Evolutionary conservation across 164 flowering plant species (phyloP).

Genomic region (Annona cherimola): DNA sequence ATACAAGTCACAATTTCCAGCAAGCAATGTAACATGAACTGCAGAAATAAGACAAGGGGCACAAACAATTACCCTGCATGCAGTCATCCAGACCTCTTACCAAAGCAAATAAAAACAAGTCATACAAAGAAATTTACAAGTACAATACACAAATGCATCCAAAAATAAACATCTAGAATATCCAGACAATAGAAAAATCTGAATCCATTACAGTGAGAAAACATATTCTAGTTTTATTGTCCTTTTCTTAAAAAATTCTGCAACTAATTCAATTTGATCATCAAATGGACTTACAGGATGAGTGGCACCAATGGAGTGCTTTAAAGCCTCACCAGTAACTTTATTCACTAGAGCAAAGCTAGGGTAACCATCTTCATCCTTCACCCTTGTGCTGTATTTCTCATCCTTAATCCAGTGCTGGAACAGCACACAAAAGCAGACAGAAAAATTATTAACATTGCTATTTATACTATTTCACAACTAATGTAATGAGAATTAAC

Average conservation of each 20-base stretch:
- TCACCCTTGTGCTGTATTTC: constrained; percentile 60
- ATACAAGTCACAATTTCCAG: too few species aligned
- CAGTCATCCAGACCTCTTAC: not conserved
- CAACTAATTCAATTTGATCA: not conserved
- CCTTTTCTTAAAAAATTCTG: not conserved
- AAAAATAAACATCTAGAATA: not conserved
- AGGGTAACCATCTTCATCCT: constrained; percentile 64
- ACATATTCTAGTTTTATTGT: too few species aligned
- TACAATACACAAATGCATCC: too few species aligned
- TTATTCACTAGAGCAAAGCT: constrained; percentile 60
- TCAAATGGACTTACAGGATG: constrained; percentile 46
- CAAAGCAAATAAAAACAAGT: not conserved
- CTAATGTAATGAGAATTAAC: too few species aligned
- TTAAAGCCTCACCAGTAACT: constrained; percentile 64
- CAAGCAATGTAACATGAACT: too few species aligned
- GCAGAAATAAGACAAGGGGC: too few species aligned
- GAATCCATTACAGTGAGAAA: not conserved
- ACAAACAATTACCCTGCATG: too few species aligned
- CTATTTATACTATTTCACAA: not conserved
- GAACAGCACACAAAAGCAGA: not conserved
- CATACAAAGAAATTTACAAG: too few species aligned
- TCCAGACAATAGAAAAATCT: not conserved
- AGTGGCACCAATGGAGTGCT: constrained; percentile 56
- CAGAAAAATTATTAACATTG: not conserved
- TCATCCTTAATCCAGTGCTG: constrained; percentile 81